A percentile compares a stretch with the other conserved stretches of the same genome.
These are phyloP conservation scores for Cucumis variabilis DNA, from an alignment of 331 rosid species.

Conservation along the genomic window DNA sequence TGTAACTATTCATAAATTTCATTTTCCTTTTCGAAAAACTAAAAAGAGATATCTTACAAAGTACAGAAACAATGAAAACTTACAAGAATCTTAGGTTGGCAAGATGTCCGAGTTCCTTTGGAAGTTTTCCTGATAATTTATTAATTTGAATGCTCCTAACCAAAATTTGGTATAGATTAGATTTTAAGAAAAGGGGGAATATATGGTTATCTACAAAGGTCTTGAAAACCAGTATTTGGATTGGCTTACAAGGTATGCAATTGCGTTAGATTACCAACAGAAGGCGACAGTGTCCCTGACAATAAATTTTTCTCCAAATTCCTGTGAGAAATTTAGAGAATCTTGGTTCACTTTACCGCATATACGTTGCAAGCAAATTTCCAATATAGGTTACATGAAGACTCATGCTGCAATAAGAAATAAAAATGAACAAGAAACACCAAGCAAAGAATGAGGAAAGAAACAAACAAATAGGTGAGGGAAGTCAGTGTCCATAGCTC, in stretches of 20 bases:
- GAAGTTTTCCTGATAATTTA: constrained; percentile 65
- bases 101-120: constrained; percentile 69
- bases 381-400: neutral
- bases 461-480: constrained; percentile 65
- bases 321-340: constrained; percentile 41
- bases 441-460: neutral
- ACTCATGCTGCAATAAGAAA: neutral
- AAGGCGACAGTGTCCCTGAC: constrained; percentile 65
- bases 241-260: constrained; percentile 66
- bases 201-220: neutral
- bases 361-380: neutral
- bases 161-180: constrained; percentile 19
- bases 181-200: neutral
- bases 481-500: constrained; percentile 69
- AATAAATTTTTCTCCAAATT: constrained; percentile 53
- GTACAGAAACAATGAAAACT: constrained; percentile 21
- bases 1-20: neutral
- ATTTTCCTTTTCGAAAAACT: neutral
- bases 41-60: neutral
- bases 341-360: neutral
- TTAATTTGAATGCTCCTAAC: constrained; percentile 56
- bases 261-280: constrained; percentile 56
- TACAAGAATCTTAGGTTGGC: constrained; percentile 47
- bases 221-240: neutral
- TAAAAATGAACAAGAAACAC: neutral